Conservation (phyloP, 78 protist genomes). For the Dictyostelium firmibasis region DNA sequence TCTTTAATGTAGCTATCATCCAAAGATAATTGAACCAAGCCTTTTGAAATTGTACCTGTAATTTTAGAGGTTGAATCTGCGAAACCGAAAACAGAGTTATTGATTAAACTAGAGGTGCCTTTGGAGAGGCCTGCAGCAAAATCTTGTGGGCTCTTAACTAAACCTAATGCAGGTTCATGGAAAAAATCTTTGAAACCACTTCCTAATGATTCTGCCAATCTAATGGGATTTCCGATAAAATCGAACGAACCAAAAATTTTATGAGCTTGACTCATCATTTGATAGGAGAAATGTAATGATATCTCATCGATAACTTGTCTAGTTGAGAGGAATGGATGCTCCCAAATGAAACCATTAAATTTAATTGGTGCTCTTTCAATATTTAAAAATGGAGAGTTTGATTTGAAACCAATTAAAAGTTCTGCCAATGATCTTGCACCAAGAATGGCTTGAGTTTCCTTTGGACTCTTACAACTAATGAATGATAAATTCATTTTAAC, state of each 20-base stretch:
- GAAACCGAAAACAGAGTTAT: slow-evolving; percentile 62
- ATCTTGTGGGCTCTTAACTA: slow-evolving; percentile 81
- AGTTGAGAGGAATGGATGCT: slow-evolving; percentile 65
- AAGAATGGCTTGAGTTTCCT: slow-evolving; percentile 13
- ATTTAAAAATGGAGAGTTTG: slow-evolving; percentile 66
- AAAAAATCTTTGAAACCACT: slow-evolving; percentile 85
- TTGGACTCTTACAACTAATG: slow-evolving; percentile 55
- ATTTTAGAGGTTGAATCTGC: slow-evolving; percentile 60
- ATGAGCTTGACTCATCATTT: slow-evolving; percentile 60
- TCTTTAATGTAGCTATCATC: slow-evolving; percentile 61
- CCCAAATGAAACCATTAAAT: slow-evolving; percentile 82
- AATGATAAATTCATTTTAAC: slow-evolving; percentile 60
- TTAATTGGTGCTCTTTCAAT: slow-evolving; percentile 80
- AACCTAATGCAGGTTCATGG: slow-evolving; percentile 84
- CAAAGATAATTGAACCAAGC: slow-evolving; percentile 61
- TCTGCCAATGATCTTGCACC: slow-evolving; percentile 73
- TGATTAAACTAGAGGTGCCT: slow-evolving; percentile 72
- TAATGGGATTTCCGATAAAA: slow-evolving; percentile 78
- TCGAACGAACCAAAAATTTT: slow-evolving; percentile 70
- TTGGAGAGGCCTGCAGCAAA: slow-evolving; percentile 82
- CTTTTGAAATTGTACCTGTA: slow-evolving; percentile 74
- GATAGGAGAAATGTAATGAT: slow-evolving; percentile 8
- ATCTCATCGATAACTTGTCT: slow-evolving; percentile 49
- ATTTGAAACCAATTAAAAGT: slow-evolving; percentile 52
- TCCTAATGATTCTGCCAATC: slow-evolving; percentile 64